Conservation (phyloP, 2,329 filamentous ascomycete species). For the Thelonectria olida region DNA sequence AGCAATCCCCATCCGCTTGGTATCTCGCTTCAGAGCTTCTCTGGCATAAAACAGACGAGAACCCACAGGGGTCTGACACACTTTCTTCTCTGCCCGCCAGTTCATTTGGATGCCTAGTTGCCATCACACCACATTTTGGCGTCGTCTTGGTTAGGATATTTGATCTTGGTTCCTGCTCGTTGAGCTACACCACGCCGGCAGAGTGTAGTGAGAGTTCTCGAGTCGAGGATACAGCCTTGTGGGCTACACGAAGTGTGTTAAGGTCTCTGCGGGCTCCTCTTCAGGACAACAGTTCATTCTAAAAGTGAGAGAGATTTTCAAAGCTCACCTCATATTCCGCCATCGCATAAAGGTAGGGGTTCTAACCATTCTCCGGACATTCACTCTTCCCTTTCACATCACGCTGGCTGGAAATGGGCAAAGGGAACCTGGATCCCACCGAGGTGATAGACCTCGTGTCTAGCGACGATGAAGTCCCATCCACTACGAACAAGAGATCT, state of each 20-base stretch:
- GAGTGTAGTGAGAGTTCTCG: neutral
- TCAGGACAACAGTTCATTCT: neutral
- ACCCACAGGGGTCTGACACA: conserved; percentile 6
- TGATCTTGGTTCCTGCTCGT: neutral
- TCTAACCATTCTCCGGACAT: conserved; percentile 3
- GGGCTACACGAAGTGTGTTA: neutral
- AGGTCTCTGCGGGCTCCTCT: neutral
- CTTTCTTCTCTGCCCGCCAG: conserved; percentile 19
- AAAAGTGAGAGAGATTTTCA: neutral
- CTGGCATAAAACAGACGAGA: conserved; percentile 4
- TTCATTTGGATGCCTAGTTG: conserved; percentile 16
- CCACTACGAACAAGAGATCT: conserved; percentile 40
- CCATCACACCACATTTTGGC: conserved; percentile 22
- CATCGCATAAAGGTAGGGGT: conserved; percentile 12
- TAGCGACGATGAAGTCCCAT: conserved; percentile 33
- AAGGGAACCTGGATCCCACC: conserved; percentile 28
- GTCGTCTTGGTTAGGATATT: conserved; percentile 22
- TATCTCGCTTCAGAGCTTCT: conserved; percentile 7
- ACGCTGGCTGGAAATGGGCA: conserved; percentile 23
- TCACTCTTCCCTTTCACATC: conserved; percentile 4
- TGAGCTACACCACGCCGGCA: neutral
- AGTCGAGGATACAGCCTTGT: neutral
- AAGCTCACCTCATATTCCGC: neutral
- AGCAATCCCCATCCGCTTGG: neutral
- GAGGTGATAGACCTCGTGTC: conserved; percentile 38